Percentiles rank a stretch among this genome's conserved stretches.
Evolutionary conservation across 202 grass and related monocot species (phyloP).

Genomic region (Bolboschoenoplectus hybrid): DNA sequence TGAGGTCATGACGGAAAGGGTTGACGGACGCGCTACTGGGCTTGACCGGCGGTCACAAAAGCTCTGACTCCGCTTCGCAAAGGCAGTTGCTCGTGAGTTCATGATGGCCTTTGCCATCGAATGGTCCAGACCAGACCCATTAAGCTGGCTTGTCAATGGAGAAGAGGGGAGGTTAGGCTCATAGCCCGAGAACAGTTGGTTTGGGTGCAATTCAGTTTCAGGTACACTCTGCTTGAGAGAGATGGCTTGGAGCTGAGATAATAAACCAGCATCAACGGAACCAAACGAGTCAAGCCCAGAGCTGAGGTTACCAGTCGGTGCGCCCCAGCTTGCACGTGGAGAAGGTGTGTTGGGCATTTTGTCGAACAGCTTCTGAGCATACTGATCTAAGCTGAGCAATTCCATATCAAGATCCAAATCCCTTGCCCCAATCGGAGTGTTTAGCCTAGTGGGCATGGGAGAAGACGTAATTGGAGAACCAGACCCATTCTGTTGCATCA

Average conservation of each 20-base stretch:
- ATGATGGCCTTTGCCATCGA: slow-evolving; percentile 94
- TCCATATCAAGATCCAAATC: slow-evolving; percentile 85
- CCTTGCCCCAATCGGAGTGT: slow-evolving; percentile 62
- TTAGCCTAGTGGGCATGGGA: slow-evolving; percentile 60
- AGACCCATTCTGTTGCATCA: slow-evolving; percentile 38
- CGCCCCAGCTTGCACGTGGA: slow-evolving; percentile 63
- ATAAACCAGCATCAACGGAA: slow-evolving; percentile 60
- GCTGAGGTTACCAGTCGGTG: slow-evolving; percentile 39
- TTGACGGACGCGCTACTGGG: slow-evolving; percentile 39
- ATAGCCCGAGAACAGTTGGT: slow-evolving; percentile 53
- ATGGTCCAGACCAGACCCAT: slow-evolving; percentile 70
- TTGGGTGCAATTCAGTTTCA: slow-evolving; percentile 49
- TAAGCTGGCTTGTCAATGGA: slow-evolving; percentile 50
- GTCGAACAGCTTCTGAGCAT: slow-evolving; percentile 89
- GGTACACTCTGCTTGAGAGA: slow-evolving; percentile 59
- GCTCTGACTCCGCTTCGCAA: slow-evolving; percentile 98
- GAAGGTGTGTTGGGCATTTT: slow-evolving; percentile 59
- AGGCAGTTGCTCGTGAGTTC: slow-evolving; percentile 89
- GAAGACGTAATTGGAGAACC: slow-evolving; percentile 45
- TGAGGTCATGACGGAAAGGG: slow-evolving; percentile 59
- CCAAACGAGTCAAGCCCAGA: slow-evolving; percentile 56
- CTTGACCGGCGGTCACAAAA: slow-evolving; percentile 77
- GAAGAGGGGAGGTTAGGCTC: slow-evolving; percentile 56
- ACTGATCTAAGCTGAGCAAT: slow-evolving; percentile 79
- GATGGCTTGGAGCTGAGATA: slow-evolving; percentile 65